Base-by-base conservation (phyloP, 768 basidiomycete genomes). In the Nidularia pulvinata region DNA sequence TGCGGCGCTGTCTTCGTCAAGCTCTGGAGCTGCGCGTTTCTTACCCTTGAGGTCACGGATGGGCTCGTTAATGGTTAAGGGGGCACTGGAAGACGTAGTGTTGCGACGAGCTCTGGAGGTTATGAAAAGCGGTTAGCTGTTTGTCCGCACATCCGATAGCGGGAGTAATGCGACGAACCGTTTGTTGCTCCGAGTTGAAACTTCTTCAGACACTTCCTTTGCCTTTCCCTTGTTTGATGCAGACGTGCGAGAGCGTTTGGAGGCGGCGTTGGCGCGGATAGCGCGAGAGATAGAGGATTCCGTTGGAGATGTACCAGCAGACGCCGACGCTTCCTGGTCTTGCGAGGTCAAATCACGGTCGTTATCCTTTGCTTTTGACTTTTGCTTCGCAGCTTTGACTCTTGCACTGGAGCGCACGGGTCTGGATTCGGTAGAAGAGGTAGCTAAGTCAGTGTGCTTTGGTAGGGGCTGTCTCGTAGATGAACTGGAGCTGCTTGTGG, bases 11-110 rank as follows among this genome's bases (percentile, higher is more conserved):
- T 77, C 73, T 68, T 91, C 89, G 67, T 88, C 85, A 70, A 89
- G 88, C 72, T 93, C 89, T 47, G 88, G 87, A 33, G 79, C 83
- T 37, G 92, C 93, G 62, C 92, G 89, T 75, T 95, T 96, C 85
- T 97, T 97, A 54, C 93, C 95, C 72, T 95, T 95, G 59, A 71
- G 70, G 72, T 93, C 91, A 64, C 79, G 80, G 2, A 74, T 60
- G 48, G 87, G 83, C 78, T 93, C 92, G 85, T 85, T 86, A 71
- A 92, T 93, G 53, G 82, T 73, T 72, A 81, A 69, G 60, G 79
- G 65, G 59, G 75, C 48, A 62, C 75, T 61, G 57, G 72, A 58
- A 56, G 75, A 57, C 50, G 66, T 52, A 48, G 82, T 80, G 56
- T 79, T 76, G 64, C 84, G 83, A 64, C 86, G 84, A 61, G 81